Percentiles rank a stretch among this genome's conserved stretches.
Conservation (phyloP, 2,329 filamentous ascomycete species). For the Pleurostoma richardsiae region DNA sequence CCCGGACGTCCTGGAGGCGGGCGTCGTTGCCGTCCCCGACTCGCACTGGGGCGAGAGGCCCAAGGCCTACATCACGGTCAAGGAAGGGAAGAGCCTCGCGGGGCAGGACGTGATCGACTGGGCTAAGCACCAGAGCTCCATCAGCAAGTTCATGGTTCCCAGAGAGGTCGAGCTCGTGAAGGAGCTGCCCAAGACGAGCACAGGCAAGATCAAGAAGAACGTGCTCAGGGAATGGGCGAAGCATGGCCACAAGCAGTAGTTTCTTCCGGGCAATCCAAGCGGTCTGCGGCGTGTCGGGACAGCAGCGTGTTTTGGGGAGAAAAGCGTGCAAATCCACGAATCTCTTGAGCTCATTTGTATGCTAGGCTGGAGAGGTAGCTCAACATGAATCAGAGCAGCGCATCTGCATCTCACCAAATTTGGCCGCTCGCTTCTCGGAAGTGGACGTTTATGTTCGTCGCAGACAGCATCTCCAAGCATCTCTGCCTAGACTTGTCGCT, state of each 20-base stretch:
- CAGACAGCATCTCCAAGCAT: too few relatives aligned
- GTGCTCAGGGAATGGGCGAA: conserved; percentile 82
- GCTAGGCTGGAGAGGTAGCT: too few relatives aligned
- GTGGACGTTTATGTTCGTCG: too few relatives aligned
- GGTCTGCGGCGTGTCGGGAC: too few relatives aligned
- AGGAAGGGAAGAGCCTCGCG: conserved; percentile 47
- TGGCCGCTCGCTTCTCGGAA: too few relatives aligned
- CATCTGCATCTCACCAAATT: too few relatives aligned
- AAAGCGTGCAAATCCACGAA: too few relatives aligned
- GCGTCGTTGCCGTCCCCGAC: conserved; percentile 82
- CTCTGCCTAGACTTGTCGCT: too few relatives aligned
- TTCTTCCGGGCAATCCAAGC: too few relatives aligned
- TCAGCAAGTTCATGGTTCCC: conserved; percentile 87
- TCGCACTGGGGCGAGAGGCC: conserved; percentile 94
- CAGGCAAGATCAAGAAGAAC: conserved; percentile 96
- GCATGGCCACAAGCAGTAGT: conserved; percentile 15
- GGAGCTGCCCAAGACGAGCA: conserved; percentile 94
- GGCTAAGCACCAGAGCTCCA: conserved; percentile 74
- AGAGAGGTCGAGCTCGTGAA: conserved; percentile 70
- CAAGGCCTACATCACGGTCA: conserved; percentile 85
- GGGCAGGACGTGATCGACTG: conserved; percentile 70
- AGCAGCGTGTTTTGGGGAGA: too few relatives aligned
- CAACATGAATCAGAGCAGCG: too few relatives aligned
- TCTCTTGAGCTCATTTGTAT: too few relatives aligned
- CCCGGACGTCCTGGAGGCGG: conserved; percentile 83